Base-by-base conservation (phyloP, 208 protist species). In the Leishmania tropica region DNA sequence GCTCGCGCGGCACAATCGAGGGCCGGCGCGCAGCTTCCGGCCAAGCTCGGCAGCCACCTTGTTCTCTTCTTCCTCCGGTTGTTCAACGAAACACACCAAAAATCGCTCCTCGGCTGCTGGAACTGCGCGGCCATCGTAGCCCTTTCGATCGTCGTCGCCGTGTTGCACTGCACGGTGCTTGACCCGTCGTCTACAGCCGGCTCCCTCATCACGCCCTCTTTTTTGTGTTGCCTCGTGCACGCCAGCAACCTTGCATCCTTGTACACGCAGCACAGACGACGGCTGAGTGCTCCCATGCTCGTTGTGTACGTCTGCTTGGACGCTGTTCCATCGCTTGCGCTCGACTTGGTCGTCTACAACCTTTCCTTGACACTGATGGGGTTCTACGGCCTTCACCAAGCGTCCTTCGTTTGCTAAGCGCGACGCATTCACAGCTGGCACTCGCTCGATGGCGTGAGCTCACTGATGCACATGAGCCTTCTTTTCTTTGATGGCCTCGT, bases 251-350 rank as follows among this genome's bases (percentile, higher is more conserved):
- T 96, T 42, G 80, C 87, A 70, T 74, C 71, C 11, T 40, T 93
- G 37, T 87, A 87, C 76, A 37, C 84, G 65, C 75, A 79, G 24
- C 78, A 72, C 56, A 70, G 73, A 53, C 67, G 71, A 5, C 87
- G 76, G 62, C 60, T 93, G 67, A 86, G 70, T 60, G 42, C 83
- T 15, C 70, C 90, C 35, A 86, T 89, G 85, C 76, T 95, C 42
- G 51, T 89, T n/a, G 84, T 93, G 13, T 97, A 97, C 79, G 77
- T 89, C 15, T 24, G 86, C 40, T 84, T 92, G 40, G 94, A 97
- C 67, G 28, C 89, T 21, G 47, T 94, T 15, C 94, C 94, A 19
- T 97, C 94, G 5, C 78, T 94, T 0, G 78, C 89, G 0, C 54
- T 92, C 17, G 68, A 65, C 37, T 68, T 91, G 40, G 86, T 95